phyloP scores from a whole-genome alignment of 139 green algal genomes.

The Chlamydomonas sp. region DNA sequence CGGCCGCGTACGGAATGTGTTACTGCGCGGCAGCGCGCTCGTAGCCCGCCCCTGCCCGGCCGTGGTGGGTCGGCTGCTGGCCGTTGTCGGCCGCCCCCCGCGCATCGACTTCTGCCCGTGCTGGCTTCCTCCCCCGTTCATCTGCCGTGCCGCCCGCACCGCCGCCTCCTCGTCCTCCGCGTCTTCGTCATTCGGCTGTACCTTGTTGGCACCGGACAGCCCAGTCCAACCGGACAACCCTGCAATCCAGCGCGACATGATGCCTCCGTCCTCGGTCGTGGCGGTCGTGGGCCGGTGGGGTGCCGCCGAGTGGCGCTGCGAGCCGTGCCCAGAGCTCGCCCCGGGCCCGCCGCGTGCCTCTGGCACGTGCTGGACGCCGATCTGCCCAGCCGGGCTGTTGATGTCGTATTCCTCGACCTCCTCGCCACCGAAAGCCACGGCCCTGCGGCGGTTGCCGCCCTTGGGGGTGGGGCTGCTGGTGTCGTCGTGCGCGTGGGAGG shows the following conservation, averaged over 20 bases:
- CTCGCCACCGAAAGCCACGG: constrained; percentile 9
- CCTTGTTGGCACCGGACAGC: neutral
- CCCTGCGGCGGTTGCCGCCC: neutral
- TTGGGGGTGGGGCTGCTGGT: too few species aligned
- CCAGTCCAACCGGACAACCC: constrained; percentile 28
- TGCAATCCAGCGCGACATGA: constrained; percentile 27
- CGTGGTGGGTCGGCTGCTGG: neutral
- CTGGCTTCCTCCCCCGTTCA: neutral
- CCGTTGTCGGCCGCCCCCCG: too few species aligned
- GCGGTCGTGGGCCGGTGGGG: neutral
- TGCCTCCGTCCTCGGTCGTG: constrained; percentile 1
- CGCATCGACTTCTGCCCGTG: too few species aligned
- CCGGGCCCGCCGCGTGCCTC: neutral
- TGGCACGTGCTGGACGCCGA: neutral
- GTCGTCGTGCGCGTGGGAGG: neutral
- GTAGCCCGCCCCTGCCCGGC: constrained; percentile 2
- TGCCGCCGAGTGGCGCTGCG: neutral
- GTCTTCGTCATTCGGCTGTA: neutral
- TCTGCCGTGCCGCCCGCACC: neutral
- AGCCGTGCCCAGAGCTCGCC: neutral
- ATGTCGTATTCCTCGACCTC: constrained; percentile 32
- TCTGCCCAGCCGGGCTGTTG: neutral
- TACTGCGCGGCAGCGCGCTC: constrained; percentile 13
- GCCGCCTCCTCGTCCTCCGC: constrained; percentile 28
- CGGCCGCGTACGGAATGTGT: neutral